phyloP scores from a whole-genome alignment of 1,284 basidiomycete genomes.

The Sporisorium iseilematis-ciliati region DNA sequence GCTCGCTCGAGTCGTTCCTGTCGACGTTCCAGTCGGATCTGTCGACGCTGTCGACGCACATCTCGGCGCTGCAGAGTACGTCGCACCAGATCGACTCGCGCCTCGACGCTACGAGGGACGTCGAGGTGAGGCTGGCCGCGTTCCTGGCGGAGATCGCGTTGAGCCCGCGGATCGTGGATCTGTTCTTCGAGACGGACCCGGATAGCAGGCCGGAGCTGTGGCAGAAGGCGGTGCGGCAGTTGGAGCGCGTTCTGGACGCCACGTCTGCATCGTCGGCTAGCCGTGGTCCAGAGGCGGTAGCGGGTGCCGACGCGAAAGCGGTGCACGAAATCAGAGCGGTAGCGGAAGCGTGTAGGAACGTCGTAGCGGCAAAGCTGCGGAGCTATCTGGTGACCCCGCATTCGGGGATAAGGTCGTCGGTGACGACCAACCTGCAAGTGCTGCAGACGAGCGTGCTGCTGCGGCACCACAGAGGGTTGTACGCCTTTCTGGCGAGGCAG shows the following conservation, averaged over 20 bases:
- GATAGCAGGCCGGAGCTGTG: slow-evolving; percentile 73
- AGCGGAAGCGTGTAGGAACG: slow-evolving; percentile 84
- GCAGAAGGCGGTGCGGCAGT: slow-evolving; percentile 81
- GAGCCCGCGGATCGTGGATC: slow-evolving; percentile 81
- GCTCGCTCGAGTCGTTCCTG: slow-evolving; percentile 87
- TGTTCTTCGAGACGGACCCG: slow-evolving; percentile 84
- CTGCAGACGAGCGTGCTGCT: slow-evolving; percentile 88
- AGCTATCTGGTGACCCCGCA: slow-evolving; percentile 85
- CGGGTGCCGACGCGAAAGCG: slow-evolving; percentile 73
- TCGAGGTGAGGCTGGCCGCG: slow-evolving; percentile 85
- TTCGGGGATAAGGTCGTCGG: slow-evolving; percentile 82
- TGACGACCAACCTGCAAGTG: slow-evolving; percentile 92
- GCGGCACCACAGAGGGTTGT: slow-evolving; percentile 78
- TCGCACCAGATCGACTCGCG: slow-evolving; percentile 89
- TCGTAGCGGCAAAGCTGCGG: slow-evolving; percentile 85
- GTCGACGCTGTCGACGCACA: slow-evolving; percentile 91
- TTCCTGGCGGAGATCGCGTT: slow-evolving; percentile 85
- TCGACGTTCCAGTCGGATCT: slow-evolving; percentile 95
- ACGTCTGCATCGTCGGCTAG: slow-evolving; percentile 74
- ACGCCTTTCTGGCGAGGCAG: slow-evolving; percentile 85
- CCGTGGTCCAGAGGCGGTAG: neutral
- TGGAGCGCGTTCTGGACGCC: slow-evolving; percentile 81
- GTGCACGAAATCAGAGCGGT: slow-evolving; percentile 84
- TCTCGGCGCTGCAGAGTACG: slow-evolving; percentile 88
- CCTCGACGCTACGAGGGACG: slow-evolving; percentile 83